A percentile compares a stretch with the other conserved stretches of the same genome.
Evolutionary conservation across 1,284 basidiomycete species (phyloP).

Genomic region (Ustilago loliicola): DNA sequence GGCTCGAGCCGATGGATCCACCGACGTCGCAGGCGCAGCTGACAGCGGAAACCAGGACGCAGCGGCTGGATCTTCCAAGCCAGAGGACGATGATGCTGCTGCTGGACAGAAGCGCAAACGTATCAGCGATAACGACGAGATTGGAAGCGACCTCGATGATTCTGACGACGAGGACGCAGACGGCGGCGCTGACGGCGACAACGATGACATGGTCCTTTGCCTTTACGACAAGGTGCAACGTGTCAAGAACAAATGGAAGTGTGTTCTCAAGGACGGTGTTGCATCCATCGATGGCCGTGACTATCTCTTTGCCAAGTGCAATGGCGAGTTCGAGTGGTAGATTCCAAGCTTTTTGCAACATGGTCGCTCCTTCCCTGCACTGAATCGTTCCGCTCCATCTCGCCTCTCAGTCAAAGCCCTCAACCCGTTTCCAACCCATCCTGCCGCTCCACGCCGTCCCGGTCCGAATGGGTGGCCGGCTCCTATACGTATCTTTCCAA

Average conservation of each 20-base stretch:
- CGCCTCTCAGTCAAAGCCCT: not conserved
- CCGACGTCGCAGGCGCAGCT: conserved; percentile 34
- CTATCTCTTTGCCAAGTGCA: conserved; percentile 97
- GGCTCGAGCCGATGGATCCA: conserved; percentile 36
- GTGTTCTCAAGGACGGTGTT: conserved; percentile 98
- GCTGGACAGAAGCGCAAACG: conserved; percentile 64
- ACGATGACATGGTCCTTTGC: conserved; percentile 92
- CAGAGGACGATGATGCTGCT: conserved; percentile 32
- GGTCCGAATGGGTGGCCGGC: no score
- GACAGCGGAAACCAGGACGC: conserved; percentile 18
- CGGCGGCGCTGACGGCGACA: conserved; percentile 72
- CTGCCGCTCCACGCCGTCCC: not conserved
- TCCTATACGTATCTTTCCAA: not conserved
- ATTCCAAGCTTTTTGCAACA: not conserved
- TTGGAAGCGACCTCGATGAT: conserved; percentile 96
- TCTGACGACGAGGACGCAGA: conserved; percentile 78
- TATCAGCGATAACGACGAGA: conserved; percentile 79
- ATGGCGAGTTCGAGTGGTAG: conserved; percentile 66
- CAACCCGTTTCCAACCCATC: not conserved
- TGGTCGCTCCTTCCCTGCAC: not conserved
- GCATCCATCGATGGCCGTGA: conserved; percentile 96
- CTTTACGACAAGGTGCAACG: conserved; percentile 99
- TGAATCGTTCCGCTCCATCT: not conserved
- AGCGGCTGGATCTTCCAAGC: conserved; percentile 8
- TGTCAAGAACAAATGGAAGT: conserved; percentile 99